Conservation (phyloP, 2,329 filamentous ascomycete species). For the Fusarium pseudocircinatum region DNA sequence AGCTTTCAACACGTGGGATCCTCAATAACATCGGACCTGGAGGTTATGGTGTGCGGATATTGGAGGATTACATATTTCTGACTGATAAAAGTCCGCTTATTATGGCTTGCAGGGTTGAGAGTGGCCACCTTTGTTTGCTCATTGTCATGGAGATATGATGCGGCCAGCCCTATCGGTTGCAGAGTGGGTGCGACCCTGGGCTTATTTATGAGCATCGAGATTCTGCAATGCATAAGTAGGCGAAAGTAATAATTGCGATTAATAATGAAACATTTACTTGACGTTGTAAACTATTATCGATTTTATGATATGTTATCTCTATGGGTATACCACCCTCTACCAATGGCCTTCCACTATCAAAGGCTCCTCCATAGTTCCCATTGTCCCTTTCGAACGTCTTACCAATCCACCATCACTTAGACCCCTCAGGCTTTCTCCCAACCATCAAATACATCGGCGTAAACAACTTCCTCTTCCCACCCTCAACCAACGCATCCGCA, state of each 20-base stretch:
- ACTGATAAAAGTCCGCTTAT: not conserved
- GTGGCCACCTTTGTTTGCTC: not conserved
- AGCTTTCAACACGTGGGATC: conserved; percentile 2
- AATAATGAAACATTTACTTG: not conserved
- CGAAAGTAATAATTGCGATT: not conserved
- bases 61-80: not conserved
- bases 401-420: not conserved
- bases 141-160: not conserved
- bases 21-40: not conserved
- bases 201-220: not conserved
- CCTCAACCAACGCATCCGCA: conserved; percentile 82
- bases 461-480: conserved; percentile 85
- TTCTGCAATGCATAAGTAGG: not conserved
- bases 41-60: not conserved
- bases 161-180: not conserved
- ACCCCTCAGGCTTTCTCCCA: not conserved
- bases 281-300: fast-evolving
- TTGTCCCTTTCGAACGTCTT: not conserved
- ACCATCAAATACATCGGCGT: conserved; percentile 86
- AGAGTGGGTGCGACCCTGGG: not conserved
- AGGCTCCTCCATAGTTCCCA: not conserved
- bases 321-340: not conserved
- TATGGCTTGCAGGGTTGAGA: not conserved
- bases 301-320: not conserved
- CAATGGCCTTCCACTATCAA: not conserved